Conservation (phyloP, 805 yeast genomes). For the Scheffersomyces ergatensis region DNA sequence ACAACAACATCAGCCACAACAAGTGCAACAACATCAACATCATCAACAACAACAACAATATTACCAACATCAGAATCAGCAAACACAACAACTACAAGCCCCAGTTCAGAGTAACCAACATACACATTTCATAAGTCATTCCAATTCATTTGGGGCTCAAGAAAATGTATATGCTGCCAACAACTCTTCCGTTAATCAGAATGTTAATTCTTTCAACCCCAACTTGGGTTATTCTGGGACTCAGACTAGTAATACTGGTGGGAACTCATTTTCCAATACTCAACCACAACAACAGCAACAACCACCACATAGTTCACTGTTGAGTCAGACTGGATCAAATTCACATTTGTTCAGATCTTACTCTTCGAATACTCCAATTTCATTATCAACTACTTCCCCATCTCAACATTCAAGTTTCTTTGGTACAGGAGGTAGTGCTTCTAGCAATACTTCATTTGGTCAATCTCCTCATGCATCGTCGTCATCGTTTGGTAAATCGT, state of each 20-base stretch:
- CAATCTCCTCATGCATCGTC: constrained; percentile 7
- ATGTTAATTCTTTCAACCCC: background rate
- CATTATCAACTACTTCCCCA: constrained; percentile 4
- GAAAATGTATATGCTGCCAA: background rate
- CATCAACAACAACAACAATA: background rate
- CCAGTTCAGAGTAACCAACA: background rate
- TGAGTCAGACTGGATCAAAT: background rate
- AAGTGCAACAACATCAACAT: constrained; percentile 1
- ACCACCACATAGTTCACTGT: too few species aligned
- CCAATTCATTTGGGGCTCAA: background rate
- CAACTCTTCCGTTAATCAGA: background rate
- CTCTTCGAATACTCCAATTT: background rate
- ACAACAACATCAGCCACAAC: background rate
- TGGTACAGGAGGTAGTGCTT: background rate
- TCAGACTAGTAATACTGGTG: background rate
- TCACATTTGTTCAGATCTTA: background rate
- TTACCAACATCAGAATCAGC: background rate
- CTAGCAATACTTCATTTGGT: constrained; percentile 1
- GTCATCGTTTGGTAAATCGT: constrained; percentile 3
- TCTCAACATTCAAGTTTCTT: constrained; percentile 4
- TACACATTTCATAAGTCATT: background rate
- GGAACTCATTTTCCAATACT: too few species aligned
- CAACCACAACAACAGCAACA: too few species aligned
- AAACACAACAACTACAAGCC: background rate
- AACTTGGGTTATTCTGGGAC: background rate